A percentile compares a stretch with the other conserved stretches of the same genome.
phyloP scores from a whole-genome alignment of 164 flowering plant species.

The Liquidambar formosana region DNA sequence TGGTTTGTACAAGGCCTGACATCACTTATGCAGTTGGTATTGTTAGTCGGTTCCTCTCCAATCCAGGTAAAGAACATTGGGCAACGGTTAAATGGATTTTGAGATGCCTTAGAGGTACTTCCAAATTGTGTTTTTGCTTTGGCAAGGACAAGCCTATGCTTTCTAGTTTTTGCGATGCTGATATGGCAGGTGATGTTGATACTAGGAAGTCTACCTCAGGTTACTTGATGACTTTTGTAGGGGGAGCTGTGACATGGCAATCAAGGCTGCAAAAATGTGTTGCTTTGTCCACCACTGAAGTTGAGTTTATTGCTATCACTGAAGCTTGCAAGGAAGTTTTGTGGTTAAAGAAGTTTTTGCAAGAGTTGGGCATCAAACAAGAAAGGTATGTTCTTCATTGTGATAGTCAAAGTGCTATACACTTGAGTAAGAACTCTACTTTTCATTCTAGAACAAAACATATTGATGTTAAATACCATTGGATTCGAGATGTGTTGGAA shows the following conservation, averaged over 20 bases:
- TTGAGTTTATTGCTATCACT: neutral
- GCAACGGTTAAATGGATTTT: neutral
- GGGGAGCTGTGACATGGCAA: conserved; percentile 8
- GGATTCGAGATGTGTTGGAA: conserved; percentile 5
- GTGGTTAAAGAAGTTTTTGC: neutral
- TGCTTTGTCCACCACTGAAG: conserved; percentile 1
- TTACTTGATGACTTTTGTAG: neutral
- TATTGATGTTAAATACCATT: neutral
- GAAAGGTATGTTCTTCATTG: neutral
- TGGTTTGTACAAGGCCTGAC: neutral
- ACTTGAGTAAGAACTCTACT: neutral
- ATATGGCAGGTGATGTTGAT: conserved; percentile 6
- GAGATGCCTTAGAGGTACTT: neutral
- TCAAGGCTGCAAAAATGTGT: conserved; percentile 2
- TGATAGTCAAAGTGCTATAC: conserved; percentile 13
- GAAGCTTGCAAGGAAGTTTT: neutral
- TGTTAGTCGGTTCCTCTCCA: neutral
- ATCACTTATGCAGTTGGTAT: neutral
- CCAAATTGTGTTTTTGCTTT: neutral
- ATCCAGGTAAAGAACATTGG: neutral
- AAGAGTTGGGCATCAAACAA: neutral
- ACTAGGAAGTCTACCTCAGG: conserved; percentile 5
- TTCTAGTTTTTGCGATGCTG: neutral
- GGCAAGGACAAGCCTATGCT: neutral
- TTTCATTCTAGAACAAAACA: neutral